Conservation (phyloP, 202 grass and related monocot genomes). For the Carex arenaria region DNA sequence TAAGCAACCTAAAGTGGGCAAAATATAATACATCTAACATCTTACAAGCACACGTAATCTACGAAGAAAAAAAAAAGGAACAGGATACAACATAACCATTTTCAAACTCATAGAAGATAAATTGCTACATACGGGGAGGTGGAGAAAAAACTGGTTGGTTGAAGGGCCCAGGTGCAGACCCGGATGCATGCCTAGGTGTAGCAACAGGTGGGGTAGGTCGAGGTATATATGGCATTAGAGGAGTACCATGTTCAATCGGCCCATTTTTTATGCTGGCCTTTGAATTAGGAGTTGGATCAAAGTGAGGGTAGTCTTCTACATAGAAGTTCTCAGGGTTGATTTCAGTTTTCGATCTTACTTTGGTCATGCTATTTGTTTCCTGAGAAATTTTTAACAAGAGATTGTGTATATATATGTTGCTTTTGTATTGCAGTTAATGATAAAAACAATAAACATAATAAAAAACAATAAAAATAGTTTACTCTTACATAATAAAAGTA, state of each 20-base stretch:
- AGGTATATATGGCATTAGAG: slow-evolving; percentile 64
- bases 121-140: neutral
- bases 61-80: neutral
- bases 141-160: neutral
- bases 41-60: neutral
- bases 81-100: neutral
- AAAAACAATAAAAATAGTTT: too few species aligned
- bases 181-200: slow-evolving; percentile 9
- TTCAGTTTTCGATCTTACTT: neutral
- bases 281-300: slow-evolving; percentile 58
- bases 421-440: neutral
- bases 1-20: neutral
- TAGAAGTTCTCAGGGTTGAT: slow-evolving; percentile 23
- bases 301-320: slow-evolving; percentile 44
- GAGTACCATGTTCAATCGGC: slow-evolving; percentile 79
- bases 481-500: too few species aligned
- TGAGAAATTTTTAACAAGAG: slow-evolving; percentile 23
- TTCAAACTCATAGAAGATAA: neutral
- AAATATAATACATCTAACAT: neutral
- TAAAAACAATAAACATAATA: neutral
- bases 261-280: slow-evolving; percentile 44
- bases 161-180: neutral
- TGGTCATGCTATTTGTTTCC: slow-evolving; percentile 25
- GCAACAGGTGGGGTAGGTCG: slow-evolving; percentile 28
- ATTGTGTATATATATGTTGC: neutral